A percentile compares a stretch with the other conserved stretches of the same genome.
Evolutionary conservation across 345 rosid genomes (phyloP).

Genomic region (Syzygium aromaticum): DNA sequence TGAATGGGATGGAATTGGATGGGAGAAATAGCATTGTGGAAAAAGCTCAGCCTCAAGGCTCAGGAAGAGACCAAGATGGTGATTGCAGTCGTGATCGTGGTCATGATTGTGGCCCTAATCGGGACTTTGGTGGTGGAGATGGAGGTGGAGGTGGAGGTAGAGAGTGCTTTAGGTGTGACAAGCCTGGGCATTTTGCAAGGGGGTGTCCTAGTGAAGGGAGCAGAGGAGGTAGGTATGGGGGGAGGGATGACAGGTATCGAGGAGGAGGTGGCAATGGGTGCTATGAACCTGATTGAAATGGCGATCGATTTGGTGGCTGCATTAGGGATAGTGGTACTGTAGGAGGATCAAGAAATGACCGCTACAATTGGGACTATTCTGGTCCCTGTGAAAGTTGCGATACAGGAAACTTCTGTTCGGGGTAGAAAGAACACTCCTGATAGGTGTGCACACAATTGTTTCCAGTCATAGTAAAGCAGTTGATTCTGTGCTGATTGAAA

Average conservation of each 20-base stretch:
- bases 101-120: background rate
- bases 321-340: constrained; percentile 53
- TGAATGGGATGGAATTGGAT: constrained; percentile 87
- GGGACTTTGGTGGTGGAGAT: too few relatives aligned
- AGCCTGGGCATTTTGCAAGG: constrained; percentile 93
- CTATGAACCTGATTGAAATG: constrained; percentile 26
- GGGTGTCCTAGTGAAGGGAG: constrained; percentile 79
- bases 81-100: constrained; percentile 48
- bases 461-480: background rate
- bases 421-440: constrained; percentile 8
- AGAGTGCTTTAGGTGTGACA: constrained; percentile 85
- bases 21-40: constrained; percentile 78
- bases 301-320: constrained; percentile 53
- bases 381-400: constrained; percentile 70
- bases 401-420: constrained; percentile 37
- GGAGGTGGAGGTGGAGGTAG: constrained; percentile 46
- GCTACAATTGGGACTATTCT: constrained; percentile 53
- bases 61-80: constrained; percentile 58
- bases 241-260: background rate
- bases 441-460: constrained; percentile 7
- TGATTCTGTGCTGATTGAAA: background rate
- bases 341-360: constrained; percentile 65
- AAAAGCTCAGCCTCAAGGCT: constrained; percentile 83
- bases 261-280: constrained; percentile 10
- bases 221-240: background rate